Percentiles rank a stretch among this genome's conserved stretches.
These are phyloP conservation scores for Didymella exigua DNA, from an alignment of 2,329 filamentous ascomycete species.

Conservation along the genomic window DNA sequence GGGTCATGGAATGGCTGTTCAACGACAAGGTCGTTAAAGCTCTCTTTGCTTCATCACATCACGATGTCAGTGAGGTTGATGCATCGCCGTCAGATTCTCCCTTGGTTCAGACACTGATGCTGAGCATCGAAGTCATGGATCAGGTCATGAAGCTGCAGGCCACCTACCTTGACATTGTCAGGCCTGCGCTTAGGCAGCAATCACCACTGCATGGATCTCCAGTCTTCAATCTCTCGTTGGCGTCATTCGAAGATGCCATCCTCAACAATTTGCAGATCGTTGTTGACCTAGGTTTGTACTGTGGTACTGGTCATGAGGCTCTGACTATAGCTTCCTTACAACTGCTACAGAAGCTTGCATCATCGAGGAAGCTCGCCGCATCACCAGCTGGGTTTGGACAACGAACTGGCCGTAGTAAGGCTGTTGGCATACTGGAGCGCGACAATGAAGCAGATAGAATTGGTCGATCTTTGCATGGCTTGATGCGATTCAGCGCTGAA, in stretches of 20 bases:
- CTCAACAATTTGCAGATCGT: conserved; percentile 79
- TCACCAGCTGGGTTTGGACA: conserved; percentile 67
- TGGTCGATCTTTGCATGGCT: conserved; percentile 70
- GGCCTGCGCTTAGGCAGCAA: conserved; percentile 74
- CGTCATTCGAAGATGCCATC: conserved; percentile 92
- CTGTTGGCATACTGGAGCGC: conserved; percentile 84
- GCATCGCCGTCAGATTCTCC: conserved; percentile 78
- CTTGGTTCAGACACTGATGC: conserved; percentile 76
- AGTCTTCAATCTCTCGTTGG: conserved; percentile 75
- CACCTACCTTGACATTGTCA: conserved; percentile 88
- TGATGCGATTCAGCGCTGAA: conserved; percentile 68
- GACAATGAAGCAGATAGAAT: conserved; percentile 82
- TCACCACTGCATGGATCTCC: conserved; percentile 63
- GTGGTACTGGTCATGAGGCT: conserved; percentile 79
- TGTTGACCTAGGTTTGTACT: conserved; percentile 83
- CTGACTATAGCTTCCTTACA: conserved; percentile 81
- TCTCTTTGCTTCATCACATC: conserved; percentile 78
- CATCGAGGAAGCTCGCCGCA: conserved; percentile 79
- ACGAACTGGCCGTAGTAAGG: conserved; percentile 75
- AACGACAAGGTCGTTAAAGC: conserved; percentile 85
- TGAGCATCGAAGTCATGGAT: conserved; percentile 82
- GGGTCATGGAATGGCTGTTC: conserved; percentile 98
- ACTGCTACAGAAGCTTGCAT: conserved; percentile 83
- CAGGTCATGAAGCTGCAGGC: conserved; percentile 84
- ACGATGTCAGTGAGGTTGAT: conserved; percentile 74